Evolutionary conservation across 805 yeast genomes (phyloP), one percentile per base, ranked within the genome.

Genomic region (Crinitomyces ghanaensis): DNA sequence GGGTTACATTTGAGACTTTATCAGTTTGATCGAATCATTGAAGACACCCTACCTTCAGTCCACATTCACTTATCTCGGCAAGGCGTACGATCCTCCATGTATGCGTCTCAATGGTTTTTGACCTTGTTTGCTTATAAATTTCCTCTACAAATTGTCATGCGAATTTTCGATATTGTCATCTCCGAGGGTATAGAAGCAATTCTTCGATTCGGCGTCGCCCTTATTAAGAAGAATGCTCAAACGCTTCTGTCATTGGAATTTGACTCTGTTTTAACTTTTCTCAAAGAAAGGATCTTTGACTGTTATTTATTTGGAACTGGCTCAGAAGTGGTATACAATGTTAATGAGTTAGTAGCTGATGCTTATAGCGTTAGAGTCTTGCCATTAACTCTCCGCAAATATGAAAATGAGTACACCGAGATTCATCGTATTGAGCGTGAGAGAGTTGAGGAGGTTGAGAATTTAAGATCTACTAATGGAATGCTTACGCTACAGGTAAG

Each of bases 81-180:
- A 55, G 96, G 96, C 4, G 74, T 91, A 16, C 70, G 77, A 40
- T 80, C 95, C 2, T 78, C 93, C 15, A 88, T 88, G 97, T 91
- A 83, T 62, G 97, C 96, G 0, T 77, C 94, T 2, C 97, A 91
- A 57, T 91, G 98, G 98, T 88, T 91, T 50, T 66, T 91, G 46
- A 91, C 97, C 0, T 68, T 91, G 43, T 91, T 91, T 58, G 93
- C 95, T 5, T 91, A 91, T 62, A 84, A 84, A 53, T 88, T 91
- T 54, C 97, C 98, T 11, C 62, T 86, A 32, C 81, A 75, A 36
- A 77, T 88, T 51, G 96, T 91, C 16, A 60, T 84, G 42, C 66
- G 96, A 40, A 82, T 91, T 26, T 83, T 72, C 54, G 98, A 91
- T 59, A 70, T 83, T 39, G 74, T 91, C 5, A 74, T 91, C 33